Evolutionary conservation across 495 filamentous ascomycete genomes (phyloP).

Genomic region (Aspergillus cavernicola): DNA sequence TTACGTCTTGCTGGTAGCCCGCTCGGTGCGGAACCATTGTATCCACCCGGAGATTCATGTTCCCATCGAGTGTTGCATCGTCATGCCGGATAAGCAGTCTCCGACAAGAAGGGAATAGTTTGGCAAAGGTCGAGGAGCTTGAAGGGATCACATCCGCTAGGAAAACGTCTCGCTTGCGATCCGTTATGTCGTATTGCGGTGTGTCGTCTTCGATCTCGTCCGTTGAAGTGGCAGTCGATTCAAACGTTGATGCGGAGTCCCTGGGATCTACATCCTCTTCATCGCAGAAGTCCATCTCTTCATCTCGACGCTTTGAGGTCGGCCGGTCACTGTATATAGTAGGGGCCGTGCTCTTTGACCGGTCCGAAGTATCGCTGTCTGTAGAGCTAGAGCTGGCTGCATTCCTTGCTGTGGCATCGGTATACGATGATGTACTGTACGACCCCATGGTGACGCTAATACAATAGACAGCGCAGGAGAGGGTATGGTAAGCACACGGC

Average conservation of each 20-base stretch:
- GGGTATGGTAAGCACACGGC: too few species aligned
- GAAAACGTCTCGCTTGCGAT: slow-evolving; percentile 56
- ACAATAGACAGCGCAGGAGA: not conserved
- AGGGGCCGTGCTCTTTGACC: slow-evolving; percentile 64
- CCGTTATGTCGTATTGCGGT: slow-evolving; percentile 56
- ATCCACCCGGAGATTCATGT: slow-evolving; percentile 95
- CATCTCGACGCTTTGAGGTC: slow-evolving; percentile 40
- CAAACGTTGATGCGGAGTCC: slow-evolving; percentile 74
- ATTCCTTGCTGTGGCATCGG: slow-evolving; percentile 20
- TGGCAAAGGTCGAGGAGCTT: slow-evolving; percentile 77
- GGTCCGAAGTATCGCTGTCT: slow-evolving; percentile 59
- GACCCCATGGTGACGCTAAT: slow-evolving; percentile 31
- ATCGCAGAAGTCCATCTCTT: slow-evolving; percentile 30
- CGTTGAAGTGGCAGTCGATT: slow-evolving; percentile 65
- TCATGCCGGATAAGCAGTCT: slow-evolving; percentile 84
- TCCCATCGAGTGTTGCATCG: slow-evolving; percentile 85
- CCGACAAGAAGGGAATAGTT: slow-evolving; percentile 80
- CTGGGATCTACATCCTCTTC: slow-evolving; percentile 32
- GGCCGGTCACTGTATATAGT: slow-evolving; percentile 61
- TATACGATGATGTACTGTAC: slow-evolving; percentile 31
- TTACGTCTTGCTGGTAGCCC: slow-evolving; percentile 60
- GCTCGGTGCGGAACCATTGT: slow-evolving; percentile 60
- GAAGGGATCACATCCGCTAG: slow-evolving; percentile 65
- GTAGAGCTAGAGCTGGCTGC: slow-evolving; percentile 55
- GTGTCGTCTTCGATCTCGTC: slow-evolving; percentile 60